These are phyloP conservation scores for Cercis canadensis DNA, from an alignment of 306 rosid genomes.

Conservation along the genomic window DNA sequence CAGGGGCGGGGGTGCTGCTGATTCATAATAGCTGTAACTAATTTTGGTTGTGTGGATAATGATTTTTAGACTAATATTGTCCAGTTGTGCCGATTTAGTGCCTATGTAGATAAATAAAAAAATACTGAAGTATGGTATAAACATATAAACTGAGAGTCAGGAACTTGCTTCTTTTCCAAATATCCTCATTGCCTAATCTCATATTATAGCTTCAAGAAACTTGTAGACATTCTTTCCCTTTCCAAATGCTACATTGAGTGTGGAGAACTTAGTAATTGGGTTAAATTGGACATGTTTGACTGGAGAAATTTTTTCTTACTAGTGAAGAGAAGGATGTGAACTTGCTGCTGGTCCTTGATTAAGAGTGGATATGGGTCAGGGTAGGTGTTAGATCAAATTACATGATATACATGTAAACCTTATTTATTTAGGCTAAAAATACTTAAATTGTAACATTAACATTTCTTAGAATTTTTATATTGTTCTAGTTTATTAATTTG, in stretches of 20 bases:
- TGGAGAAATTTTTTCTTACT: neutral
- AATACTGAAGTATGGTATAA: too few species aligned
- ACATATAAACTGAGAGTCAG: too few species aligned
- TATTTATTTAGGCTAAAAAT: neutral
- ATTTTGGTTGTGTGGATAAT: too few species aligned
- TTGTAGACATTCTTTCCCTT: neutral
- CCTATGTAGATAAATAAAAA: too few species aligned
- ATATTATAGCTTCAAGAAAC: too few species aligned
- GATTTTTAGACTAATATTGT: too few species aligned
- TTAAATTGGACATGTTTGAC: neutral
- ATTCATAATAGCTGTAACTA: too few species aligned
- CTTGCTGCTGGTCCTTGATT: slow-evolving; percentile 17
- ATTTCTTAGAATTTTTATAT: neutral
- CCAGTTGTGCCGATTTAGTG: too few species aligned
- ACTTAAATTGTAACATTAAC: neutral
- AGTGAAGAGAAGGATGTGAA: slow-evolving; percentile 21
- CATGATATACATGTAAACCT: neutral
- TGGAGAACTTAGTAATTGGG: neutral
- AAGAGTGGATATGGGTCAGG: neutral
- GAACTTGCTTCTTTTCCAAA: too few species aligned
- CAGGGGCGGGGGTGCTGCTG: too few species aligned
- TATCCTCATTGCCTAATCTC: too few species aligned
- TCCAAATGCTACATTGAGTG: neutral
- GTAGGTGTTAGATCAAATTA: slow-evolving; percentile 1
- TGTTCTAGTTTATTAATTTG: slow-evolving; percentile 5